Evolutionary conservation across 73 alveolate genomes (phyloP).

Genomic region (Paramecium primaurelia): DNA sequence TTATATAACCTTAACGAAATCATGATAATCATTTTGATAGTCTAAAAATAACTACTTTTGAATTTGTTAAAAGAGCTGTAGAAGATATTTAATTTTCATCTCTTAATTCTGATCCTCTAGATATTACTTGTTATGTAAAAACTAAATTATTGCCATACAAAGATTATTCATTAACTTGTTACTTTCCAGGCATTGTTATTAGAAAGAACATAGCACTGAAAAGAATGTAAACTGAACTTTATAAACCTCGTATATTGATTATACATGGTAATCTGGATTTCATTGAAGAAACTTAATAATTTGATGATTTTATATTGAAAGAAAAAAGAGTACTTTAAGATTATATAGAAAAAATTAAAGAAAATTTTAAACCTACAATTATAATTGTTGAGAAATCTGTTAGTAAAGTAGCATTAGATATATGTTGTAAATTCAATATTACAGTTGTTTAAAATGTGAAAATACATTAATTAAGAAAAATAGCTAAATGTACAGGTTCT

Average conservation of each 20-base stretch:
- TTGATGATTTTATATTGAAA: neutral
- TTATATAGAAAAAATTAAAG: neutral
- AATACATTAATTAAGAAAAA: neutral
- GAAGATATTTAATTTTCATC: neutral
- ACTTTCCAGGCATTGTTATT: neutral
- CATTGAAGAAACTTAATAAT: neutral
- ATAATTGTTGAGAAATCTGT: neutral
- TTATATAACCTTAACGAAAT: neutral
- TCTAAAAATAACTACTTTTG: neutral
- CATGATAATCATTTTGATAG: neutral
- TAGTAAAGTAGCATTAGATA: conserved; percentile 27
- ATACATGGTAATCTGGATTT: neutral
- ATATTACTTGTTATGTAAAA: neutral
- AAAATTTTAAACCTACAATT: neutral
- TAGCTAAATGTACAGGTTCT: neutral
- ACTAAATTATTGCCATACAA: neutral
- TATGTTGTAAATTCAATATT: neutral
- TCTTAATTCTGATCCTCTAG: neutral
- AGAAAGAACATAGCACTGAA: conserved; percentile 3
- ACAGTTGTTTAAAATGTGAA: conserved; percentile 4
- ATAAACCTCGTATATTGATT: neutral
- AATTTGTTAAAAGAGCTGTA: neutral
- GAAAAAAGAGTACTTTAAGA: neutral
- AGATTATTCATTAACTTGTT: neutral
- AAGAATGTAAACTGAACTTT: neutral